Conservation (phyloP, 148 eudicot species). For the Rhododendron griersonianum region DNA sequence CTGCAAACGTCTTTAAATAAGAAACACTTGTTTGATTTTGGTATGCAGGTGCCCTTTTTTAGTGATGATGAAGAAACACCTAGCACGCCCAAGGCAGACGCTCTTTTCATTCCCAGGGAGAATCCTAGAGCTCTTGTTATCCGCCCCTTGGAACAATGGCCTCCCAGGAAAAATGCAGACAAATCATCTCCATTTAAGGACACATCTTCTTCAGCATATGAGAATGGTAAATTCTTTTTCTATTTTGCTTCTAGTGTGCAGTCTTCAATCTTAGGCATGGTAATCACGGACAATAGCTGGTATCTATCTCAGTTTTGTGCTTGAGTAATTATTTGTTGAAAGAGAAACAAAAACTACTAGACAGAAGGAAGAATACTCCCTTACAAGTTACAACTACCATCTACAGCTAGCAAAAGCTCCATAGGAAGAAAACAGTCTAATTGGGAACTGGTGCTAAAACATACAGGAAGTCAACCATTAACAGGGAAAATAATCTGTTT, state of each 20-base stretch:
- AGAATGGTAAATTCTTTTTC: constrained; percentile 49
- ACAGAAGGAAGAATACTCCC: neutral
- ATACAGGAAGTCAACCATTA: neutral
- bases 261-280: neutral
- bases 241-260: constrained; percentile 4
- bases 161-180: constrained; percentile 37
- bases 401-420: neutral
- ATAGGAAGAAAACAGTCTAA: neutral
- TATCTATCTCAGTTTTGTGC: neutral
- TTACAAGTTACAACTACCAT: neutral
- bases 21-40: neutral
- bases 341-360: neutral
- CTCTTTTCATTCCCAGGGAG: constrained; percentile 87
- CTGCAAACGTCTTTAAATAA: neutral
- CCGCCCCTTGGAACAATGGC: constrained; percentile 78
- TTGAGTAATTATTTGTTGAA: neutral
- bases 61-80: constrained; percentile 78
- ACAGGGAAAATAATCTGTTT: neutral
- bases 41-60: constrained; percentile 72
- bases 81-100: constrained; percentile 86
- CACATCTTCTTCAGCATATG: constrained; percentile 29
- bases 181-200: constrained; percentile 43
- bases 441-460: neutral
- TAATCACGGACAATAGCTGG: neutral
- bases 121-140: constrained; percentile 90